Evolutionary conservation across 345 rosid species (phyloP), one percentile per base, ranked within the genome.

Genomic region (Heritiera littoralis): DNA sequence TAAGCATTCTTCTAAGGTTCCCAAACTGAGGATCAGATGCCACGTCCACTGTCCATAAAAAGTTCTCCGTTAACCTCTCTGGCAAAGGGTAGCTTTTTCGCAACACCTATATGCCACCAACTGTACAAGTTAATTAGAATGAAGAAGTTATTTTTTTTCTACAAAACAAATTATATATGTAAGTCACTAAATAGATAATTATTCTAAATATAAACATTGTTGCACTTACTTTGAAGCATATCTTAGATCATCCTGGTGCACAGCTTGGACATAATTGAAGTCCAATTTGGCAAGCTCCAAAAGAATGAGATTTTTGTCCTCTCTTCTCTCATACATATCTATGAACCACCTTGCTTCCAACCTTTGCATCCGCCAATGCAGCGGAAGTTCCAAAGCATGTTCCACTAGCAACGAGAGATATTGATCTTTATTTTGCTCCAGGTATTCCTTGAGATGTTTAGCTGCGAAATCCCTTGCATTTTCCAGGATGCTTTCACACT

Each of bases 261-360:
- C 64, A 68, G 56, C 83, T 80, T 88, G 86, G 15, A 83, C 64
- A 48, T 61, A 52, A 66, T 85, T 85, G 74, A 79, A 87, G 68
- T 86, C 83, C 79, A 83, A 65, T 54, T 81, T 82, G 0, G 86
- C 85, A 46, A 86, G 71, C 72, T 84, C 81, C 32, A 86, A 84
- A 49, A 88, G 40, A 54, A 75, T 17, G 41, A 78, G 80, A 15
- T 73, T 76, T 76, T 1, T 75, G 56, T 82, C 78, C 1, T 66
- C 20, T 46, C 35, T 74, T 71, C 70, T 81, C 77, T 78, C 74
- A 35, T 75, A 87, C 13, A 76, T 46, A 30, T 80, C 76, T 5
- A 87, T 85, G 67, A 80, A 82, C 88, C 86, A 85, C 38, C 84
- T 77, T 0, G 87, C 82, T 58, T 88, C 88, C 71, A 80, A 55